These are phyloP conservation scores for Fusarium duplospermum DNA, from an alignment of 2,329 filamentous ascomycete genomes.

Conservation along the genomic window DNA sequence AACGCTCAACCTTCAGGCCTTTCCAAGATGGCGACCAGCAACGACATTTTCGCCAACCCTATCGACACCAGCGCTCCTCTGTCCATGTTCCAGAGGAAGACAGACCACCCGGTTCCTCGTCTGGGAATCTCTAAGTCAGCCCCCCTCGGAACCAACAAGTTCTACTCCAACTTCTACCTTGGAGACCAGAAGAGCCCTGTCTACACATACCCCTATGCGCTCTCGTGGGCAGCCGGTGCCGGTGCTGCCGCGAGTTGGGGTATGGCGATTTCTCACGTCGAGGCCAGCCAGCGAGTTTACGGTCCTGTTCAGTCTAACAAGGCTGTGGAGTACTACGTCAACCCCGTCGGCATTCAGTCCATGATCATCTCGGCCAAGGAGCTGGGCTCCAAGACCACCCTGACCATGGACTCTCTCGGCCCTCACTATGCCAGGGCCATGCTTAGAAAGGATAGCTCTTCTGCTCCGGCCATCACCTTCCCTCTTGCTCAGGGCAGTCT, in stretches of 20 bases:
- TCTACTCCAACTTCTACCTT: constrained; percentile 84
- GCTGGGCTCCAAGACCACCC: constrained; percentile 68
- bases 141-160: constrained; percentile 81
- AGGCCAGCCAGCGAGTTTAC: constrained; percentile 74
- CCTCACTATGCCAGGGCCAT: constrained; percentile 75
- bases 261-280: constrained; percentile 79
- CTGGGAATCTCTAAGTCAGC: constrained; percentile 59
- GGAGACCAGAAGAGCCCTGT: constrained; percentile 75
- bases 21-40: constrained; percentile 43
- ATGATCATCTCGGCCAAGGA: constrained; percentile 83
- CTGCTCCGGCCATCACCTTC: constrained; percentile 74
- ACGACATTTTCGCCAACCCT: constrained; percentile 67
- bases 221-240: constrained; percentile 74
- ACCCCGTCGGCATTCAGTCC: constrained; percentile 84
- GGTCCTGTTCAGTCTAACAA: constrained; percentile 67
- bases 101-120: constrained; percentile 70
- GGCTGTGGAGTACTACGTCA: constrained; percentile 79
- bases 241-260: constrained; percentile 78
- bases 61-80: constrained; percentile 66
- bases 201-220: constrained; percentile 81
- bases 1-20: constrained; percentile 29
- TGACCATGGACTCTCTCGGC: constrained; percentile 66
- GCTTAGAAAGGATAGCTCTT: constrained; percentile 65
- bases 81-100: constrained; percentile 56
- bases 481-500: constrained; percentile 91